Base-by-base conservation (phyloP, 2,329 filamentous ascomycete genomes). In the Fonsecaea monophora region DNA sequence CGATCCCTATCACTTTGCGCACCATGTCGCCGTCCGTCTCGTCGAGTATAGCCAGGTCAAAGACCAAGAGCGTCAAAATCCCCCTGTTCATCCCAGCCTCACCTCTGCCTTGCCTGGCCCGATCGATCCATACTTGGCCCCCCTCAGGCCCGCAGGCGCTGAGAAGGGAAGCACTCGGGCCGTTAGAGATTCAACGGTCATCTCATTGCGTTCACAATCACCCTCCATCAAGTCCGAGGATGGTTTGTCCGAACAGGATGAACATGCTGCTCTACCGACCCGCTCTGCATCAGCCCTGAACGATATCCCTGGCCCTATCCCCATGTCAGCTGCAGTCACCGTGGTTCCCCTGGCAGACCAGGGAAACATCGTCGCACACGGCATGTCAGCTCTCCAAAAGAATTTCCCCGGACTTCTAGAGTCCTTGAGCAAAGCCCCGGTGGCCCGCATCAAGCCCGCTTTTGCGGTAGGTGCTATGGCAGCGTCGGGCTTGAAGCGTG, bases 331-430 rank as follows among this genome's bases (percentile, higher is more conserved):
- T 12, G 58, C 37, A n/a, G 37, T 7, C 12, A 38, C 50, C 12
- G 48, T 53, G n/a, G n/a, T 59, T 12, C 25, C 30, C 13, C 40
- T 10, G 4, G 21, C 54, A 7, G 13, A 38, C 13, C 54, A 45
- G 56, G 56, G 38, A 21, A 42, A 7, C 1, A 18, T 45, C 35
- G 25, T 56, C 60, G 60, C 60, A 6, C 50, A 42, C 10, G 60
- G 60, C 18, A 63, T 68, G 40, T 40, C 56, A 30, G 53, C 50
- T 32, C 55, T 66, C 38, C 48, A 66, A 32, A 66, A 61, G 30
- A 54, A 40, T 25, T 68, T 64, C 37, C 67, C 67, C 10, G 67
- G 67, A 35, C 56, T 68, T 15, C 53, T 68, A 1, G 67, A 66
- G n/a, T 57, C 45, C 18, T 40, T 68, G 9, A 53, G 12, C 53